Conservation (phyloP, 352 stramenopile species). For the Phytophthora sp. region DNA sequence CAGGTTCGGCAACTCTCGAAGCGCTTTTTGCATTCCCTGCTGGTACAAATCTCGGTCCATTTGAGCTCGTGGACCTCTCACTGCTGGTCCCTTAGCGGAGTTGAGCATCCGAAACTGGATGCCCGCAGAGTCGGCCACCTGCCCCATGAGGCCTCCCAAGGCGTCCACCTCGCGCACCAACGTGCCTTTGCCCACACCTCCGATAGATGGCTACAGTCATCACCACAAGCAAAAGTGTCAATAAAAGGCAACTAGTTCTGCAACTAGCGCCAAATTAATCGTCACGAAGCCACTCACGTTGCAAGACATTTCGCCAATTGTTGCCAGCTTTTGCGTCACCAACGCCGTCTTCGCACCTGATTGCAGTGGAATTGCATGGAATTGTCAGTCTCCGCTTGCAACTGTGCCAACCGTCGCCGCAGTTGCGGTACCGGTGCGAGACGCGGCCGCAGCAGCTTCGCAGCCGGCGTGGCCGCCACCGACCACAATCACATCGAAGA, state of each 20-base stretch:
- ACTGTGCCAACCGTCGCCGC: not conserved
- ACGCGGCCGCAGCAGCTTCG: constrained; percentile 59
- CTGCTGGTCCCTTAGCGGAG: constrained; percentile 90
- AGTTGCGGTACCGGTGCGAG: constrained; percentile 57
- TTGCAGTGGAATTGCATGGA: constrained; percentile 12
- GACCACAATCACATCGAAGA: constrained; percentile 68
- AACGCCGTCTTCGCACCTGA: constrained; percentile 95
- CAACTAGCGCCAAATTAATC: not conserved
- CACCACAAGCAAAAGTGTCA: not conserved
- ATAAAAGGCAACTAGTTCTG: constrained; percentile 5
- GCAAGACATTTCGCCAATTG: constrained; percentile 98
- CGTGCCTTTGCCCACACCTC: constrained; percentile 98
- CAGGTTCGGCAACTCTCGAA: constrained; percentile 87
- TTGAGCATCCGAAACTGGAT: constrained; percentile 99
- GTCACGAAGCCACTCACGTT: constrained; percentile 78
- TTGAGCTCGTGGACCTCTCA: constrained; percentile 92
- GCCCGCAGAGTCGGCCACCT: constrained; percentile 93
- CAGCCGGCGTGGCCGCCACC: constrained; percentile 67
- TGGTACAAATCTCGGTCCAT: constrained; percentile 99
- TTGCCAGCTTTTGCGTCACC: constrained; percentile 95
- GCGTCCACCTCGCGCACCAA: constrained; percentile 98
- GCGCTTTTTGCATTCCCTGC: constrained; percentile 90
- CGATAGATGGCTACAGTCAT: constrained; percentile 91
- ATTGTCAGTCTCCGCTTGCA: not conserved
- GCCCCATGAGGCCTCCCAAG: constrained; percentile 97